These are phyloP conservation scores for Spinacia oleracea DNA, from an alignment of 179 eudicot genomes.

Conservation along the genomic window DNA sequence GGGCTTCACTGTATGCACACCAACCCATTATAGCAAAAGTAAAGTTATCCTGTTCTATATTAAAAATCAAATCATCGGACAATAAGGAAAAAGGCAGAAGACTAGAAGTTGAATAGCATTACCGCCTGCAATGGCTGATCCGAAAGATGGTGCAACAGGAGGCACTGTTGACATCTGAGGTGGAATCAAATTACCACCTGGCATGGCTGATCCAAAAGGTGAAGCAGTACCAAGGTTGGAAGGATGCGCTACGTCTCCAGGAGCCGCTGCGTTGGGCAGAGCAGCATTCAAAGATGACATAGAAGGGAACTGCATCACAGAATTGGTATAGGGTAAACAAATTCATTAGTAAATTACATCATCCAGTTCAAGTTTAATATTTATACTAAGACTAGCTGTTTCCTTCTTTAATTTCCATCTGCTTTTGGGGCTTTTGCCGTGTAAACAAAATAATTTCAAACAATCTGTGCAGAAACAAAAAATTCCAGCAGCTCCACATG, in stretches of 20 bases:
- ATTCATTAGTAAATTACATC: not conserved
- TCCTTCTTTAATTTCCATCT: not conserved
- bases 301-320: constrained; percentile 61
- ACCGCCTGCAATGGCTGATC: constrained; percentile 47
- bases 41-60: not conserved
- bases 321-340: not conserved
- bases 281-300: constrained; percentile 69
- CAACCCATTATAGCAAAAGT: not conserved
- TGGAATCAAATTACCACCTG: constrained; percentile 52
- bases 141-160: constrained; percentile 50
- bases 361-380: not conserved
- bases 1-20: constrained; percentile 6
- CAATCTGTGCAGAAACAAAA: not conserved
- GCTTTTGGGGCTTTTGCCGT: not conserved
- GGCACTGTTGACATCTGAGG: constrained; percentile 46
- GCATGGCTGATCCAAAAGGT: constrained; percentile 41
- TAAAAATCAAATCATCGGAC: not conserved
- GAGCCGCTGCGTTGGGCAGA: constrained; percentile 52
- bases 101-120: not conserved
- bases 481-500: not conserved
- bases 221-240: constrained; percentile 42
- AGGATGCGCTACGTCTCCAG: constrained; percentile 44
- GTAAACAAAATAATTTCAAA: not conserved
- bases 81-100: not conserved
- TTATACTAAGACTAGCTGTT: not conserved